These are phyloP conservation scores for Didymella keratinophila DNA, from an alignment of 2,329 filamentous ascomycete species.

Conservation along the genomic window DNA sequence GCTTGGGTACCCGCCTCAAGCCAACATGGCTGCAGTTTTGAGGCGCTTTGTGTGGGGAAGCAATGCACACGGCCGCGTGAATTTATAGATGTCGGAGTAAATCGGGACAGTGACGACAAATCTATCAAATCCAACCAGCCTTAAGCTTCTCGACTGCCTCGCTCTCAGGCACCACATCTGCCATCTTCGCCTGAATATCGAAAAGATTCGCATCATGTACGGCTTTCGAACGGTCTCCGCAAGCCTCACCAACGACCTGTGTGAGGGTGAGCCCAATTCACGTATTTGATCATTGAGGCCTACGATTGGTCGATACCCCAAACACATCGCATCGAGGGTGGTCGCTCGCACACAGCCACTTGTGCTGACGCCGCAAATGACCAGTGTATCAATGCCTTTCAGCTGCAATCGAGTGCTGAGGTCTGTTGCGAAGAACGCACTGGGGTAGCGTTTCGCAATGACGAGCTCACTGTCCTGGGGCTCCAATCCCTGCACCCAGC, in stretches of 20 bases:
- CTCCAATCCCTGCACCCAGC: constrained; percentile 52
- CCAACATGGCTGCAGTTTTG: neutral
- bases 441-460: constrained; percentile 56
- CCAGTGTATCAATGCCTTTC: constrained; percentile 54
- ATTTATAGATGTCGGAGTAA: constrained; percentile 12
- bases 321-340: constrained; percentile 56
- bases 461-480: constrained; percentile 48
- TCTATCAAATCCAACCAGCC: constrained; percentile 45
- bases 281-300: constrained; percentile 26
- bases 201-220: constrained; percentile 58
- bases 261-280: constrained; percentile 19
- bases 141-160: constrained; percentile 53
- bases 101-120: constrained; percentile 12
- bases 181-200: constrained; percentile 58
- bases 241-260: constrained; percentile 55
- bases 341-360: constrained; percentile 58
- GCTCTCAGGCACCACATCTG: constrained; percentile 54
- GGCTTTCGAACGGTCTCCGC: constrained; percentile 55
- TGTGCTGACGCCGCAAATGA: constrained; percentile 59
- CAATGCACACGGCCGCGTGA: constrained; percentile 7
- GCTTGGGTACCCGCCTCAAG: neutral
- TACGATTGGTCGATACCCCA: constrained; percentile 57
- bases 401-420: constrained; percentile 52
- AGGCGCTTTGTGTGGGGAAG: constrained; percentile 5
- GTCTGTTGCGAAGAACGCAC: constrained; percentile 57